Conservation (phyloP, 768 basidiomycete species). For the Lepiota venenata region DNA sequence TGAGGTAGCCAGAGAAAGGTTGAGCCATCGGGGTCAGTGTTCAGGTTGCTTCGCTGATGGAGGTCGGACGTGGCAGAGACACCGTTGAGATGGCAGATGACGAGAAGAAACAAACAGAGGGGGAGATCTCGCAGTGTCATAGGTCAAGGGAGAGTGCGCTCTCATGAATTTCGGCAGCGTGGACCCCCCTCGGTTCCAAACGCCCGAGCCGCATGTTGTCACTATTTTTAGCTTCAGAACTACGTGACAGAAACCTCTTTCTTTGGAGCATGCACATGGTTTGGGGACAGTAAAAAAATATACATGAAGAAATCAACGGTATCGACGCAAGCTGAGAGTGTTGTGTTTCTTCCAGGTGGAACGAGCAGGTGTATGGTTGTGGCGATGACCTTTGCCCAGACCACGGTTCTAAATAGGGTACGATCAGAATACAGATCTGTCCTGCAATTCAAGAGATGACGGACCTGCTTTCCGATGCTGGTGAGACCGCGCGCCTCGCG, state of each 20-base stretch:
- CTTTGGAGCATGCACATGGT: constrained; percentile 17
- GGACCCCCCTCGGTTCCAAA: background rate
- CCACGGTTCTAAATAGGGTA: constrained; percentile 78
- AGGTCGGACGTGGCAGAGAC: background rate
- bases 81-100: constrained; percentile 5
- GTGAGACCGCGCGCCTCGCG: constrained; percentile 98
- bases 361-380: constrained; percentile 90
- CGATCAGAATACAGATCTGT: constrained; percentile 1
- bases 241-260: background rate
- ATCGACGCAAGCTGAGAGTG: constrained; percentile 88
- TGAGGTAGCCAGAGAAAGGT: constrained; percentile 63
- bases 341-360: constrained; percentile 99
- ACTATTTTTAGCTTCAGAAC: no score
- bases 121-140: constrained; percentile 5
- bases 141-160: background rate
- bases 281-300: constrained; percentile 18
- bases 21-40: constrained; percentile 42
- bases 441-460: constrained; percentile 16
- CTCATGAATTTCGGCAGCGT: background rate
- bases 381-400: constrained; percentile 89
- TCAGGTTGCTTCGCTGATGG: constrained; percentile 26
- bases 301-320: constrained; percentile 58
- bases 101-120: constrained; percentile 4
- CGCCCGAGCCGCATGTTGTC: no score
- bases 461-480: constrained; percentile 90